phyloP scores from a whole-genome alignment of 306 rosid genomes.

The Malus sylvestris region DNA sequence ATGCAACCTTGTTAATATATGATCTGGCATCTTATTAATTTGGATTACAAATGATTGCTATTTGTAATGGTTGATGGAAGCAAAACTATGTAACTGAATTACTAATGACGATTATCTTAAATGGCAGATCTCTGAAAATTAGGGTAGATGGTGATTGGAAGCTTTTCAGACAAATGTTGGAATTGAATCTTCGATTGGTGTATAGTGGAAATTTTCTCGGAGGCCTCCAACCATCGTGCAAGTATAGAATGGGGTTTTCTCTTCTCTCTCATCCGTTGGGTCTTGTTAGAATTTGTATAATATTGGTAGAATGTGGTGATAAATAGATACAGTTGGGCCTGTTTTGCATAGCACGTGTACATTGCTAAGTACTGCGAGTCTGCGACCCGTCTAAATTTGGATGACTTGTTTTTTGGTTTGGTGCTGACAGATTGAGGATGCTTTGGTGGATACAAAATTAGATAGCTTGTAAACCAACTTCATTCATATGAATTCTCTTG shows the following conservation, averaged over 20 bases:
- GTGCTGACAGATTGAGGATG: conserved; percentile 61
- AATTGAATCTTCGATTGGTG: conserved; percentile 23
- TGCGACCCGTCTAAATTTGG: conserved; percentile 39
- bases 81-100: not conserved
- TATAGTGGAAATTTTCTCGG: conserved; percentile 26
- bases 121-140: conserved; percentile 23
- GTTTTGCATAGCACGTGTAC: conserved; percentile 49
- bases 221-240: conserved; percentile 14
- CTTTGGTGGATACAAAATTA: conserved; percentile 37
- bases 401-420: conserved; percentile 30
- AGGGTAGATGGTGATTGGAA: conserved; percentile 23
- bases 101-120: not conserved
- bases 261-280: not conserved
- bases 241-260: conserved; percentile 6
- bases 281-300: conserved; percentile 48
- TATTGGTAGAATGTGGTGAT: conserved; percentile 50
- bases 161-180: not conserved
- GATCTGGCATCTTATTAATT: not conserved
- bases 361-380: conserved; percentile 55
- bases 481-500: conserved; percentile 4
- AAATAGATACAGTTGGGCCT: conserved; percentile 17
- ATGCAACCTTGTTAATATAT: not conserved
- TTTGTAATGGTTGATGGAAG: not conserved
- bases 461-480: conserved; percentile 46
- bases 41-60: not conserved